Evolutionary conservation across 805 yeast species (phyloP), one percentile per base, ranked within the genome.

Genomic region (Millerago galiae): DNA sequence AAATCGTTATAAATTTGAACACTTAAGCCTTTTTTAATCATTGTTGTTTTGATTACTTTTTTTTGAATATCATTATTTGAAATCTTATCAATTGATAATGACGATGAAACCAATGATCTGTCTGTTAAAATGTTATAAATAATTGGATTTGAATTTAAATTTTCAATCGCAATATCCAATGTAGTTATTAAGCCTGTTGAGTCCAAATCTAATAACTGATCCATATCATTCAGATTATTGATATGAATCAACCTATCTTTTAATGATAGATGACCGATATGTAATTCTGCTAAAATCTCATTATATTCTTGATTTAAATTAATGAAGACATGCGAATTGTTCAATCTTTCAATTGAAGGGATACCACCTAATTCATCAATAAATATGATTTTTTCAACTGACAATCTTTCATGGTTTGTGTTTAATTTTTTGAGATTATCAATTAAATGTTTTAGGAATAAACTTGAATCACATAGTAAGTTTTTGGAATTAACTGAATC

Each of bases 111-210:
- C 9, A 87, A 72, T 1, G 98, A 88, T 40, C 98, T 69, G 59
- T 93, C 98, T 0, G 99, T 93, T 31, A 93, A 69, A 13, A 93
- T 74, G 58, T 93, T 93, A 61, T 90, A 87, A 13, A 93, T 78
- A 34, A 93, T 74, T 2, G 99, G 99, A 59, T 93, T 93, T 46
- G 74, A 72, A 11, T 60, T 60, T 5, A 62, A 44, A 14, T 57
- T 55, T 32, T 61, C 58, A 8, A 85, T 78, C 24, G 95, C 91
- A 17, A 87, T 77, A 9, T 68, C 61, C 0, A 95, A 85, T 0
- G 97, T 87, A 0, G 98, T 91, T 28, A 93, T 83, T 3, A 93
- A 67, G 0, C 96, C 99, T 0, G 95, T 80, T 1, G 90, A 77
- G 13, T 29, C 26, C 36, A 4, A 65, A 47, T 3, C 63, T 45